These are phyloP conservation scores for Chenopodium formosanum DNA, from an alignment of 148 eudicot genomes.

Conservation along the genomic window DNA sequence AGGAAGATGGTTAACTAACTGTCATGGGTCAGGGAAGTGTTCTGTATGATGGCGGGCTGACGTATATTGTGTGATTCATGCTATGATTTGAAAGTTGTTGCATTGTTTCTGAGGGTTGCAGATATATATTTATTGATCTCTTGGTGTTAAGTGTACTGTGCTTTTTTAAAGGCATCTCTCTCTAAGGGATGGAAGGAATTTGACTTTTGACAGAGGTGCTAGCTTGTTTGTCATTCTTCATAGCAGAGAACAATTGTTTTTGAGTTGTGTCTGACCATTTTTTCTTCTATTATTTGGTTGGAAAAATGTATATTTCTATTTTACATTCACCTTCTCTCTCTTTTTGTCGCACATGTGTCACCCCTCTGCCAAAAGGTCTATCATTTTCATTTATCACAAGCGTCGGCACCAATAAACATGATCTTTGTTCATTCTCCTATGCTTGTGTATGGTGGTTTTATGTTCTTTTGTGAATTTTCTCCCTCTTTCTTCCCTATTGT, in stretches of 20 bases:
- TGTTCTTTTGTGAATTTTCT: neutral
- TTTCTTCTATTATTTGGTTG: neutral
- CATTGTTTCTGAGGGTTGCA: neutral
- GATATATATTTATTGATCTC: neutral
- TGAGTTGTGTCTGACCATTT: neutral
- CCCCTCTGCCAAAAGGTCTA: neutral
- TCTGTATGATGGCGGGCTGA: neutral
- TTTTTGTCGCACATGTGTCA: neutral
- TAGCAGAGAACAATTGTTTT: neutral
- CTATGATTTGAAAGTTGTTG: neutral
- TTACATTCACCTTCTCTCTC: neutral
- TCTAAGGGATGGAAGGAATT: constrained; percentile 1
- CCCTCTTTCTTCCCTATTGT: neutral
- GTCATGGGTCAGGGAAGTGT: neutral
- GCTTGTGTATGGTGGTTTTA: neutral
- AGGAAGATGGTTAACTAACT: neutral
- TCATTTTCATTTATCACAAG: neutral
- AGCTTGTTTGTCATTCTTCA: constrained; percentile 1
- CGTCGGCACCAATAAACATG: neutral
- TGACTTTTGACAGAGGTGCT: neutral
- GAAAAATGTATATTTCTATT: neutral
- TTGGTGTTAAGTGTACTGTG: neutral
- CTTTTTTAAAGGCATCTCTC: neutral
- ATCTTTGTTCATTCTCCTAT: neutral
- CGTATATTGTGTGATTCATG: neutral